phyloP scores from a whole-genome alignment of 2,329 filamentous ascomycete genomes.

The Ascosphaera pollenicola region DNA sequence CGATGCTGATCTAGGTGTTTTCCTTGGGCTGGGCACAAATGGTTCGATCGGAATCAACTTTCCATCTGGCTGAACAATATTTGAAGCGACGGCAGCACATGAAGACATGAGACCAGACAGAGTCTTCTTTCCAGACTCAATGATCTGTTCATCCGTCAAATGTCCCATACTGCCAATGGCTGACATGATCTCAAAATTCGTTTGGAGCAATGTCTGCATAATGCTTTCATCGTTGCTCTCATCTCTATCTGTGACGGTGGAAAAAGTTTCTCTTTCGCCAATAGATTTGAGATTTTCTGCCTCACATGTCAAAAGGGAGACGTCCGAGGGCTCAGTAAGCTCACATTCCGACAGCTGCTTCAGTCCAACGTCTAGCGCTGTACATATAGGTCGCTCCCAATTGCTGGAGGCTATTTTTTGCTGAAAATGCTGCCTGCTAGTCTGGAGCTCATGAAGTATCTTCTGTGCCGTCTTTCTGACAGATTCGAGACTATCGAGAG shows the following conservation, averaged over 20 bases:
- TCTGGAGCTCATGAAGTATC: slow-evolving; percentile 71
- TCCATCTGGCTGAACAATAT: slow-evolving; percentile 81
- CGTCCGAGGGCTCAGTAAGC: slow-evolving; percentile 41
- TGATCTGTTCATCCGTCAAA: slow-evolving; percentile 66
- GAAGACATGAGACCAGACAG: slow-evolving; percentile 58
- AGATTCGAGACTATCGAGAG: slow-evolving; percentile 42
- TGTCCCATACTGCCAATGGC: slow-evolving; percentile 61
- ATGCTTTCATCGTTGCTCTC: slow-evolving; percentile 55
- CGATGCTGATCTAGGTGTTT: slow-evolving; percentile 37
- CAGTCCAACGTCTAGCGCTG: slow-evolving; percentile 67
- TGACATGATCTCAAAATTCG: slow-evolving; percentile 78
- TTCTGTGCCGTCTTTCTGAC: slow-evolving; percentile 79
- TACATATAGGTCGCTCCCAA: slow-evolving; percentile 76
- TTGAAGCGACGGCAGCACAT: slow-evolving; percentile 51
- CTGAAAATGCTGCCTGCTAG: slow-evolving; percentile 75
- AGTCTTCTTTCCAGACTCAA: slow-evolving; percentile 54
- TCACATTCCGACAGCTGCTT: slow-evolving; percentile 56
- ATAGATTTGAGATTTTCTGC: slow-evolving; percentile 66
- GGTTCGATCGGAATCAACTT: slow-evolving; percentile 25
- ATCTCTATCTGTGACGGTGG: slow-evolving; percentile 63
- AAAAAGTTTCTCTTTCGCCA: slow-evolving; percentile 58
- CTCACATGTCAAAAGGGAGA: slow-evolving; percentile 53
- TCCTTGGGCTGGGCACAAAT: slow-evolving; percentile 35
- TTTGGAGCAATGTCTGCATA: slow-evolving; percentile 63
- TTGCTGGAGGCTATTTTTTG: slow-evolving; percentile 57